Evolutionary conservation across 192 early-diverging fungal genomes (phyloP).

Genomic region (Coemansia sp.): DNA sequence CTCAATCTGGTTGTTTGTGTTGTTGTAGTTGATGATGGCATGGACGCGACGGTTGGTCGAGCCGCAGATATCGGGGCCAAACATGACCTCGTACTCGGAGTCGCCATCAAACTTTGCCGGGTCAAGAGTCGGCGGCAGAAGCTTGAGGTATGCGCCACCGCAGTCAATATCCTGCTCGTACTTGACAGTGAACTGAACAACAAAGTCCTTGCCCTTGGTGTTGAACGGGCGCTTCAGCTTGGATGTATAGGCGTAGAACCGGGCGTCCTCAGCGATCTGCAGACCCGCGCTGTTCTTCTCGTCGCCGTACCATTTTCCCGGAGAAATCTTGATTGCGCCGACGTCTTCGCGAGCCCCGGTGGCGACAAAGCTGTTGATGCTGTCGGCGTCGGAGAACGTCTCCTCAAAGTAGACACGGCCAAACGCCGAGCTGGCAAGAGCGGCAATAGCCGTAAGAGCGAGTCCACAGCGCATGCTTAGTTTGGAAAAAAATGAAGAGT

Average conservation of each 20-base stretch:
- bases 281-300: conserved; percentile 68
- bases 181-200: conserved; percentile 90
- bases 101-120: conserved; percentile 80
- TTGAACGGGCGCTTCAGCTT: conserved; percentile 71
- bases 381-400: conserved; percentile 67
- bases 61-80: conserved; percentile 94
- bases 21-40: conserved; percentile 93
- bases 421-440: conserved; percentile 41
- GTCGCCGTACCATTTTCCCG: conserved; percentile 77
- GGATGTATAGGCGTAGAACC: conserved; percentile 83
- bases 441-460: conserved; percentile 41
- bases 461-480: conserved; percentile 45
- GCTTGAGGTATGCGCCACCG: conserved; percentile 89
- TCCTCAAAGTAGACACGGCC: conserved; percentile 84
- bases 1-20: conserved; percentile 82
- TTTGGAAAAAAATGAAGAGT: background rate
- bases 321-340: conserved; percentile 69
- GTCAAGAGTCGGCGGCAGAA: conserved; percentile 81
- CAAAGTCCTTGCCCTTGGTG: conserved; percentile 80
- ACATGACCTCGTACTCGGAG: conserved; percentile 78
- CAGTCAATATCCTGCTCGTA: conserved; percentile 90
- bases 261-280: conserved; percentile 76
- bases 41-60: conserved; percentile 83
- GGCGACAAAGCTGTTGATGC: conserved; percentile 68
- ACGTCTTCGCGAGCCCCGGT: conserved; percentile 67